Base-by-base conservation (phyloP, 306 rosid species). In the Pyrus betulifolia region DNA sequence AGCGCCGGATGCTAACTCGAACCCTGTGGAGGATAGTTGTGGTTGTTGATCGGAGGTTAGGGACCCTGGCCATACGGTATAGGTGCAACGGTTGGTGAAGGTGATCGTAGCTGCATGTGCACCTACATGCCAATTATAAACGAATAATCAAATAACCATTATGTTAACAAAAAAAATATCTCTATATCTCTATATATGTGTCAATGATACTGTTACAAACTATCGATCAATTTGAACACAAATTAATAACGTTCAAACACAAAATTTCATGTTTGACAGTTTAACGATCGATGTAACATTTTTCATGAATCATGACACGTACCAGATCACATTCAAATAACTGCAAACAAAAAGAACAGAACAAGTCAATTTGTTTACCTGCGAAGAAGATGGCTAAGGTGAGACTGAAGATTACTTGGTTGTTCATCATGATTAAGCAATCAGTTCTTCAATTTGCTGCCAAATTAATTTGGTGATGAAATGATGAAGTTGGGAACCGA, bases 41-140 rank as follows among this genome's bases (percentile, higher is more conserved):
- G 83, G 30, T 14, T 70, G 45, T 30, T 31, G 64, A 15, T 40
- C 79, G 7, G 69, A 54, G 44, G 81, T 67, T 22, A 76, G 71
- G 74, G 83, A 72, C 66, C 80, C 86, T 27, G 84, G 84, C 86
- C 83, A 85, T 6, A 85, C 67, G 2, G 83, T 78, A 46, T 79
- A 65, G 1, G 54, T 1, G 64, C 88, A 85, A 4, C 49, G 75
- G 77, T 81, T 85, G 15, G 52, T 82, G 44, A 63, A 63, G 23
- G 66, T 25, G 31, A 61, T 61, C 21, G 66, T 61, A 61, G 85
- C 89, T 11, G 91, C 81, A 6, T 78, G 66, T 5, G 54, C 83
- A 54, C 87, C 89, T 85, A 76, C 81, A 54, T 49, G 57, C 57
- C 46, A 44, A 44, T 31, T 31, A 14, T 44, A 44, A 11, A 44